phyloP scores from a whole-genome alignment of 352 stramenopile species.

The Globisporangium carolinianum region DNA sequence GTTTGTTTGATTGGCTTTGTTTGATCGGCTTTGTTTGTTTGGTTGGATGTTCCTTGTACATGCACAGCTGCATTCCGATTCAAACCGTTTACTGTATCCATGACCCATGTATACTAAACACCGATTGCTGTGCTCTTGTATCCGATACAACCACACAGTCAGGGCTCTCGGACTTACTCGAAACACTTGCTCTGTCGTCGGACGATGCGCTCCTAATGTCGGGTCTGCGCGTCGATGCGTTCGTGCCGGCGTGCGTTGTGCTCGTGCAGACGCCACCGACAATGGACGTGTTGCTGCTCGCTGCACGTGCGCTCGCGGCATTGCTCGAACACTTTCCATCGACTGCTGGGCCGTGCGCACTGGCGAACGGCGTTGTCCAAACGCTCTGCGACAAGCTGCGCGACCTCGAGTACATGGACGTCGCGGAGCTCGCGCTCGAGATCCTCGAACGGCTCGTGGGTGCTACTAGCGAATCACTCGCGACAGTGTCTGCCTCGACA shows the following conservation, averaged over 20 bases:
- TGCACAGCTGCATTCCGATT: too few species aligned
- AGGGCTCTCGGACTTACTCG: constrained; percentile 49
- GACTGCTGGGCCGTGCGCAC: constrained; percentile 31
- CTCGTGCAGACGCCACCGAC: constrained; percentile 35
- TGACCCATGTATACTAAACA: too few species aligned
- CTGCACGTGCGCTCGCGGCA: constrained; percentile 39
- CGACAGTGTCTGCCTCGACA: neutral
- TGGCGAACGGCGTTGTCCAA: constrained; percentile 36
- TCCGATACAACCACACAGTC: constrained; percentile 5
- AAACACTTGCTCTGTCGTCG: constrained; percentile 63
- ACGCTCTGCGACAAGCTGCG: constrained; percentile 64
- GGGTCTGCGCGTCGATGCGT: constrained; percentile 53
- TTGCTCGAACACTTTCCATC: constrained; percentile 53
- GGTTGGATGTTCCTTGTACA: neutral
- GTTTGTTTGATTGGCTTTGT: neutral
- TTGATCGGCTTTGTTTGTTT: constrained; percentile 3
- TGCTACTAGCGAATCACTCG: constrained; percentile 6
- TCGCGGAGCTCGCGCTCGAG: constrained; percentile 61
- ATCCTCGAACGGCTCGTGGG: constrained; percentile 55
- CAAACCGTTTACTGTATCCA: too few species aligned
- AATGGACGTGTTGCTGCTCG: constrained; percentile 60
- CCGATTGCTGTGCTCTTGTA: too few species aligned
- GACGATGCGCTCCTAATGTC: constrained; percentile 63
- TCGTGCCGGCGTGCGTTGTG: constrained; percentile 33
- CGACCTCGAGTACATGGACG: constrained; percentile 82